phyloP scores from a whole-genome alignment of 768 basidiomycete genomes.

The Leucosporidium yakuticum region DNA sequence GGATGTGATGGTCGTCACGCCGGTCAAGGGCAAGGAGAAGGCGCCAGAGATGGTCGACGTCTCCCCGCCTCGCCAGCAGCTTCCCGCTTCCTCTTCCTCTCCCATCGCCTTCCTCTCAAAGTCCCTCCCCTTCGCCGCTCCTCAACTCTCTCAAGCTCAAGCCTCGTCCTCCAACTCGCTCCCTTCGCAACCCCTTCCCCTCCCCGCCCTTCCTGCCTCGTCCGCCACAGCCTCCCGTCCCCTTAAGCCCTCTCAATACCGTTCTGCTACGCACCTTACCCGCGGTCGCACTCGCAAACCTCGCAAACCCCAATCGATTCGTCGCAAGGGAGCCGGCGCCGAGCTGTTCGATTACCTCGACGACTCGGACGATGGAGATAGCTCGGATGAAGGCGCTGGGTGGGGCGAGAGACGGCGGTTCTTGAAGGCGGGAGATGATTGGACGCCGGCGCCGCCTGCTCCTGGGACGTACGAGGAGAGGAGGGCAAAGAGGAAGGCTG shows the following conservation, averaged over 20 bases:
- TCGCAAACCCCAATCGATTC: neutral
- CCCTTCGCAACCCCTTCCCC: neutral
- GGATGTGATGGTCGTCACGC: no score
- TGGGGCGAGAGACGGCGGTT: no score
- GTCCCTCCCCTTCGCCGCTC: neutral
- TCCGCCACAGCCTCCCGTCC: neutral
- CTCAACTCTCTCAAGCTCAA: no score
- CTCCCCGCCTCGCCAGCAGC: no score
- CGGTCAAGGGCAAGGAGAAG: no score
- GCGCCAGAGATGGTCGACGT: no score
- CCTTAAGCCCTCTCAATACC: neutral
- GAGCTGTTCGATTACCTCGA: slow-evolving; percentile 15
- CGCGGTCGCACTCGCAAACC: slow-evolving; percentile 10
- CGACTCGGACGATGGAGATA: slow-evolving; percentile 5
- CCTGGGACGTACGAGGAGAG: neutral
- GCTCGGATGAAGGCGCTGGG: no score
- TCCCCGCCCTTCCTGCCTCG: neutral
- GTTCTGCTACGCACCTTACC: neutral
- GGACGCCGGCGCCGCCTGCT: neutral
- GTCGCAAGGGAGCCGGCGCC: neutral
- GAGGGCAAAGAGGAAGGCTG: slow-evolving; percentile 1
- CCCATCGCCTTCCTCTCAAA: neutral
- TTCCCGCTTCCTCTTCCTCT: neutral
- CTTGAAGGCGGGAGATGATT: slow-evolving; percentile 5
- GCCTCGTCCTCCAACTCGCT: neutral